Conservation (phyloP, 129 eudicot species). For the Chrysanthemum makinoi region DNA sequence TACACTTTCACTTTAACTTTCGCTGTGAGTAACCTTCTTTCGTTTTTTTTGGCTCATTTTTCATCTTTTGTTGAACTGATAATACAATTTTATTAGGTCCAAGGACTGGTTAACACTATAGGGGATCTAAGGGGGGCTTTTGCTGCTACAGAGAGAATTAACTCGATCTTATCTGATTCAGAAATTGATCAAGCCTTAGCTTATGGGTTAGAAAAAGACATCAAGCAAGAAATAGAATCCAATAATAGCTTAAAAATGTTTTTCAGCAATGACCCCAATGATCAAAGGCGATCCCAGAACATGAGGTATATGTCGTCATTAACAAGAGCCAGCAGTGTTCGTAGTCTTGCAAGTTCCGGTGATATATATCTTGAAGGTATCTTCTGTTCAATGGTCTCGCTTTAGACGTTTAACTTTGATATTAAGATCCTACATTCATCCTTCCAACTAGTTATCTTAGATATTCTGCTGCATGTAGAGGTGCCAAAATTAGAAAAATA, state of each 20-base stretch:
- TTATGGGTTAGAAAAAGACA: slow-evolving; percentile 73
- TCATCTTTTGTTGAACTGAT: slow-evolving; percentile 18
- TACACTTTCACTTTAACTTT: slow-evolving; percentile 92
- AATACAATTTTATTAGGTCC: slow-evolving; percentile 51
- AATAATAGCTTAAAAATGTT: slow-evolving; percentile 52
- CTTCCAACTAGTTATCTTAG: background rate
- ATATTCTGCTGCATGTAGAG: slow-evolving; percentile 3
- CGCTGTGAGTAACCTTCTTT: slow-evolving; percentile 66
- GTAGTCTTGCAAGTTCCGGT: slow-evolving; percentile 70
- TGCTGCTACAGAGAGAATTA: slow-evolving; percentile 96
- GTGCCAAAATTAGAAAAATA: background rate
- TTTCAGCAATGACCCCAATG: slow-evolving; percentile 42
- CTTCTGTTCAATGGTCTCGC: background rate
- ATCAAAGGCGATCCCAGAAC: slow-evolving; percentile 38
- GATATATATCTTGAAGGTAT: slow-evolving; percentile 93
- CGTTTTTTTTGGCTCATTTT: slow-evolving; percentile 12
- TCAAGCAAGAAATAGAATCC: slow-evolving; percentile 42
- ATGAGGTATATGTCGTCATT: slow-evolving; percentile 73
- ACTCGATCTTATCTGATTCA: slow-evolving; percentile 69
- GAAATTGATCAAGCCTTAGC: slow-evolving; percentile 87
- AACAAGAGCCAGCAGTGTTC: slow-evolving; percentile 62
- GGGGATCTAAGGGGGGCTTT: slow-evolving; percentile 97
- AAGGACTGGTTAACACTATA: slow-evolving; percentile 93
- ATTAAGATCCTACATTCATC: background rate
- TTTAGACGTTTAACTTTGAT: background rate